These are phyloP conservation scores for Sarcocystis neurona DNA, from an alignment of 169 alveolate species.

Conservation along the genomic window DNA sequence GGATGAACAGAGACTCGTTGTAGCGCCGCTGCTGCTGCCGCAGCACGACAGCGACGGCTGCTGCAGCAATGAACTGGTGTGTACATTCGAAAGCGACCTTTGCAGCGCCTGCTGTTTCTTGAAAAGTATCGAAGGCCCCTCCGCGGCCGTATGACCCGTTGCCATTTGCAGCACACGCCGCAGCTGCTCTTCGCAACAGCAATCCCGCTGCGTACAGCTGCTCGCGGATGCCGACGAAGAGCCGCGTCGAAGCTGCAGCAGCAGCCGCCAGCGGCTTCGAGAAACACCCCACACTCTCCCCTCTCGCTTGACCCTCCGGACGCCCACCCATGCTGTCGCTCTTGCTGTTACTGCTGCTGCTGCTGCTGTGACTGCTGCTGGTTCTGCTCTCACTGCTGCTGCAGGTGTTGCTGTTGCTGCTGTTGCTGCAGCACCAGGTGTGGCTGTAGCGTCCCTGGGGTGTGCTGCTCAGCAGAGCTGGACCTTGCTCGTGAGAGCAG, in stretches of 20 bases:
- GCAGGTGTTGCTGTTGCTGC: constrained; percentile 24
- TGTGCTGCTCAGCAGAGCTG: no score
- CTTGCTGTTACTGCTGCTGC: constrained; percentile 5
- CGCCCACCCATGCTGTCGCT: not conserved
- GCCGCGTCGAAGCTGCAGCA: not conserved
- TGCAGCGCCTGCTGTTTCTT: constrained; percentile 34
- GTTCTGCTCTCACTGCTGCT: not conserved
- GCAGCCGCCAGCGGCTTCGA: no score
- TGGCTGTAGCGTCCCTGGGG: not conserved
- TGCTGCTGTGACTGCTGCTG: constrained; percentile 29
- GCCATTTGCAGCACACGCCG: constrained; percentile 23
- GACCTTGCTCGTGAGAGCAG: no score
- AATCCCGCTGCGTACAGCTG: constrained; percentile 29
- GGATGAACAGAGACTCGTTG: not conserved
- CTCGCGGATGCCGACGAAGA: not conserved
- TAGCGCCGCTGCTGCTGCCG: constrained; percentile 19
- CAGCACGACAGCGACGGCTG: constrained; percentile 44
- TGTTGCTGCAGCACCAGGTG: constrained; percentile 21
- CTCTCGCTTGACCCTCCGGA: no score
- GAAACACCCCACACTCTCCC: no score
- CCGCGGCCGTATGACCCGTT: constrained; percentile 4
- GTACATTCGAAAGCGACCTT: constrained; percentile 43
- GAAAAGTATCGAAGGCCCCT: not conserved
- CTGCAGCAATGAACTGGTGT: constrained; percentile 53
- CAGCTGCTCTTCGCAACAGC: constrained; percentile 26